Conservation (phyloP, 83 land plant species). For the Larix sibirica region DNA sequence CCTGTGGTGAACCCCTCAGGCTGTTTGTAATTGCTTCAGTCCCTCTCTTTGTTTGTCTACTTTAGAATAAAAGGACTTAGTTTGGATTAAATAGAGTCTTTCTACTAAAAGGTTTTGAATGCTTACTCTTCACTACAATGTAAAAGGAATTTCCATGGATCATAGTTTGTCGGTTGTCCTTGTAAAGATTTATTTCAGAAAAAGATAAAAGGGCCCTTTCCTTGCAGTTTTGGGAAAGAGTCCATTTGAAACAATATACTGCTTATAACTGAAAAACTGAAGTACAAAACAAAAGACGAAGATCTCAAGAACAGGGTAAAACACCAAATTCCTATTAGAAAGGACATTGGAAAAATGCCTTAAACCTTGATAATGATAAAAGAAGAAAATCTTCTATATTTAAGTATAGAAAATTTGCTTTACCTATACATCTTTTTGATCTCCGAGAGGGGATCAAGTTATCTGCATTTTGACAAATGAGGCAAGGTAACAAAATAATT, state of each 20-base stretch:
- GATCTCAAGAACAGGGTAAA: not conserved
- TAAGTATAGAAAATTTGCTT: too few relatives aligned
- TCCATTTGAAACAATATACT: not conserved
- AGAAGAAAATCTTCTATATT: too few relatives aligned
- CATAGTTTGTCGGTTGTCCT: not conserved
- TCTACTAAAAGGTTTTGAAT: constrained; percentile 4
- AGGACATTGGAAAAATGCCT: not conserved
- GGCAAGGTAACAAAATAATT: too few relatives aligned
- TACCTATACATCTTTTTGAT: too few relatives aligned
- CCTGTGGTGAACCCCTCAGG: constrained; percentile 11
- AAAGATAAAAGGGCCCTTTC: not conserved
- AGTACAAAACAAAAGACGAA: not conserved
- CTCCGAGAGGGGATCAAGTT: too few relatives aligned
- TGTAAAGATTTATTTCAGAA: not conserved
- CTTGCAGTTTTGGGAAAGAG: not conserved
- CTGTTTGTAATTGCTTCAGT: constrained; percentile 10
- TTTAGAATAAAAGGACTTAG: constrained; percentile 1
- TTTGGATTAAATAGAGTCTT: not conserved
- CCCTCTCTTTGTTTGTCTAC: not conserved
- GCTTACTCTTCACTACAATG: not conserved
- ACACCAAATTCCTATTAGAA: not conserved
- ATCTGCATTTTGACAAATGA: too few relatives aligned
- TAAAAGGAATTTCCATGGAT: not conserved
- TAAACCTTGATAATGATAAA: too few relatives aligned
- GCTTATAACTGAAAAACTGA: not conserved